These are phyloP conservation scores for Moricandia moricandioides DNA, from an alignment of 345 rosid genomes.

Conservation along the genomic window DNA sequence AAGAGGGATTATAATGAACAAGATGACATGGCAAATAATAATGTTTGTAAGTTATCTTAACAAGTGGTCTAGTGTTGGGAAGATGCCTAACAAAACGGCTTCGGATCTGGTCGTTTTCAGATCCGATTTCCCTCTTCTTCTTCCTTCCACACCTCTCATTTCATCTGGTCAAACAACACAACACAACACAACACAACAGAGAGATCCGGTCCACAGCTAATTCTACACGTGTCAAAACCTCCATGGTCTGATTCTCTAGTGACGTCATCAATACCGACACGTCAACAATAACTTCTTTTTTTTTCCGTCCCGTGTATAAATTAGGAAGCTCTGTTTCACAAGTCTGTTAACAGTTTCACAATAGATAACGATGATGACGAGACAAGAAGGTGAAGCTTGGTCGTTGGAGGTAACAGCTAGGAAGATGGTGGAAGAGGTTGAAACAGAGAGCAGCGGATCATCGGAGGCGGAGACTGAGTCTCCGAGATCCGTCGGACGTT, in stretches of 20 bases:
- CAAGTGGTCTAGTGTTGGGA: not conserved
- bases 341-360: too few relatives aligned
- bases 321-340: constrained; percentile 21
- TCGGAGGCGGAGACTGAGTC: constrained; percentile 53
- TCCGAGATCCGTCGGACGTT: constrained; percentile 51
- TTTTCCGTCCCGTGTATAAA: constrained; percentile 1
- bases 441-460: constrained; percentile 56
- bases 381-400: constrained; percentile 22
- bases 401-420: constrained; percentile 24
- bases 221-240: constrained; percentile 12
- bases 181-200: not conserved
- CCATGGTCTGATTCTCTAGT: not conserved
- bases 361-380: constrained; percentile 20
- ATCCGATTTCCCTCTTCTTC: constrained; percentile 33
- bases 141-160: constrained; percentile 21
- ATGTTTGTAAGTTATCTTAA: not conserved
- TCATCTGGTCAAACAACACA: constrained; percentile 26
- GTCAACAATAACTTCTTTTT: constrained; percentile 10
- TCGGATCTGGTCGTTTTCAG: constrained; percentile 26
- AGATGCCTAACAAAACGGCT: constrained; percentile 24
- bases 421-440: constrained; percentile 35
- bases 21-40: not conserved
- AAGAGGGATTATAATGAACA: not conserved
- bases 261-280: constrained; percentile 35
- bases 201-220: constrained; percentile 10